Conservation (phyloP, 257 asterid genomes). For the Gentiana macrophylla region DNA sequence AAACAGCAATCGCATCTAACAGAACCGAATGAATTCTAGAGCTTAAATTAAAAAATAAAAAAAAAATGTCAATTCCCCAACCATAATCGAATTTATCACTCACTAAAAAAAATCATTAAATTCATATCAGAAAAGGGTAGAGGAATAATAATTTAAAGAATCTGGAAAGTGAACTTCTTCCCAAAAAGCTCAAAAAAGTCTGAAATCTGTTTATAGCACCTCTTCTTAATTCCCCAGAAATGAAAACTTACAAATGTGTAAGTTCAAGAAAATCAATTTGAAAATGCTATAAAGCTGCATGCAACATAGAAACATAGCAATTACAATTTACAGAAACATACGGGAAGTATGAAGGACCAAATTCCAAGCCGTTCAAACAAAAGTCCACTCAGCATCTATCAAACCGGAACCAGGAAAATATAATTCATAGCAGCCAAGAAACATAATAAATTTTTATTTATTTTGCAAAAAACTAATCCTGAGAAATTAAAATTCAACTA, state of each 20-base stretch:
- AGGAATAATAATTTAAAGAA: too few relatives aligned
- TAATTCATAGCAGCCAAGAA: not conserved
- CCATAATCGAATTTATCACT: too few relatives aligned
- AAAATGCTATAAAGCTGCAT: not conserved
- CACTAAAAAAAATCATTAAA: too few relatives aligned
- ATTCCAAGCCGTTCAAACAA: not conserved
- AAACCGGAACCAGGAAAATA: too few relatives aligned
- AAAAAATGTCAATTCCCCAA: not conserved
- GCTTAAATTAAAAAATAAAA: not conserved
- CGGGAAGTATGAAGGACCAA: not conserved
- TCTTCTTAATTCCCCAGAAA: not conserved
- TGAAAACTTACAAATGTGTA: not conserved
- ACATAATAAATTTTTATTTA: not conserved
- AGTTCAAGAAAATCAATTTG: too few relatives aligned
- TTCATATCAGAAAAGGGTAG: too few relatives aligned
- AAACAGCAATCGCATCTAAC: too few relatives aligned
- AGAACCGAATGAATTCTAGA: not conserved
- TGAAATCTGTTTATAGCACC: not conserved
- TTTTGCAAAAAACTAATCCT: not conserved
- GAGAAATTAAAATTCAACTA: too few relatives aligned
- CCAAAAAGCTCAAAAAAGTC: not conserved
- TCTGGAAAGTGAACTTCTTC: not conserved
- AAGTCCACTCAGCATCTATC: not conserved
- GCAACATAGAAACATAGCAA: slow-evolving; percentile 3
- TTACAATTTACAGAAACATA: not conserved